A percentile compares a stretch with the other conserved stretches of the same genome.
These are phyloP conservation scores for Schizochytrium sp. DNA, from an alignment of 108 stramenopile species.

Conservation along the genomic window DNA sequence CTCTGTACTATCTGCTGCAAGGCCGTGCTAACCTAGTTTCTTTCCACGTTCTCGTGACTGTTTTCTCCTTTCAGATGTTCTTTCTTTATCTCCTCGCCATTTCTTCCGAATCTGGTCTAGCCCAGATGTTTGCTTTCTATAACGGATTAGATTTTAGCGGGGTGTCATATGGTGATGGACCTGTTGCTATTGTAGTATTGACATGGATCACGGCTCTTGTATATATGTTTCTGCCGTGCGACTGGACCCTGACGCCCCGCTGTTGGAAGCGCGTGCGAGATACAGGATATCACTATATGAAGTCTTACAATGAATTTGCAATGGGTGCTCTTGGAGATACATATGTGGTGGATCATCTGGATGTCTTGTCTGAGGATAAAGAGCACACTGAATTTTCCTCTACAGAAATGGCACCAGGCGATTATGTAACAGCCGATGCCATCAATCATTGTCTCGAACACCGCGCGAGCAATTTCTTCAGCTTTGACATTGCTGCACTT, in stretches of 20 bases:
- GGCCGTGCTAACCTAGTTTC: conserved; percentile 57
- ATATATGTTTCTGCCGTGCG: conserved; percentile 24
- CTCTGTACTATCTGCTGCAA: conserved; percentile 33
- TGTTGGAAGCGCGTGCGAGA: neutral
- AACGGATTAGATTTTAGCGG: neutral
- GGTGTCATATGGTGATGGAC: neutral
- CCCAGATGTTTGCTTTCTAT: neutral
- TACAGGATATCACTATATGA: conserved; percentile 18
- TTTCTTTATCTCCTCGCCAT: conserved; percentile 23
- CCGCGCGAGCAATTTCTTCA: conserved; percentile 22
- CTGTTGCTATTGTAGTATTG: neutral
- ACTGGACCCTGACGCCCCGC: conserved; percentile 29
- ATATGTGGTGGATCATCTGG: conserved; percentile 11
- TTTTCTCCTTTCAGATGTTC: neutral
- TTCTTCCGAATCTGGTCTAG: neutral
- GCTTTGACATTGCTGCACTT: conserved; percentile 52
- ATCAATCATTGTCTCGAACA: conserved; percentile 40
- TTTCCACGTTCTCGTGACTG: neutral
- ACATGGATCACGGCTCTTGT: conserved; percentile 25
- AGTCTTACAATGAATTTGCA: conserved; percentile 26
- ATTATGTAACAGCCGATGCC: neutral
- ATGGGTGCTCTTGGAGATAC: neutral
- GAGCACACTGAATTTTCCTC: conserved; percentile 11
- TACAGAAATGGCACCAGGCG: conserved; percentile 12
- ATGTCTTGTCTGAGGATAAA: neutral